Evolutionary conservation across 1,284 basidiomycete species (phyloP).

Genomic region (Boletus smithii): DNA sequence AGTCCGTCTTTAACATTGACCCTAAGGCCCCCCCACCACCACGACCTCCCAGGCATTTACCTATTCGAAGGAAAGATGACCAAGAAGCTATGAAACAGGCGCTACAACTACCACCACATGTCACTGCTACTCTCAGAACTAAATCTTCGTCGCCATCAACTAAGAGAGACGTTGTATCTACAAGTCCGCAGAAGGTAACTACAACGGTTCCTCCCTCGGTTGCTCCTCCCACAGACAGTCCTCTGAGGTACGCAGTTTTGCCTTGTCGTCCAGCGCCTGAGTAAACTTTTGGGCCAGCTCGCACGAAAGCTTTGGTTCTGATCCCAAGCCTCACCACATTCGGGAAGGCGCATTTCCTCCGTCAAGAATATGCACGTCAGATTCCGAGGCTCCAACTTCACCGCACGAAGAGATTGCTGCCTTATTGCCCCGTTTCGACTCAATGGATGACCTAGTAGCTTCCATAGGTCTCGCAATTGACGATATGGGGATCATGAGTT

Average conservation of each 20-base stretch:
- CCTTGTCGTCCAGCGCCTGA: conserved; percentile 1
- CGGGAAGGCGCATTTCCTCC: conserved; percentile 69
- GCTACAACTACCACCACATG: conserved; percentile 54
- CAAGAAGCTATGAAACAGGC: conserved; percentile 54
- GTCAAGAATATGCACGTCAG: conserved; percentile 40
- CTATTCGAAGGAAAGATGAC: conserved; percentile 43
- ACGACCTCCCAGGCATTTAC: conserved; percentile 62
- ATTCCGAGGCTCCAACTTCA: conserved; percentile 25
- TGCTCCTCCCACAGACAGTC: conserved; percentile 12
- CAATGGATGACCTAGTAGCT: conserved; percentile 36
- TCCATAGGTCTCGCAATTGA: conserved; percentile 36
- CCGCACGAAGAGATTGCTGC: conserved; percentile 12
- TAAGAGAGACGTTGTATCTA: conserved; percentile 3
- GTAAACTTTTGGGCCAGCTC: conserved; percentile 11
- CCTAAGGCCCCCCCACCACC: conserved; percentile 51
- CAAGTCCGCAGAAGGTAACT: conserved; percentile 5
- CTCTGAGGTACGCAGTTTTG: conserved; percentile 21
- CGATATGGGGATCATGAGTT: conserved; percentile 36
- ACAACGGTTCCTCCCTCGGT: background rate
- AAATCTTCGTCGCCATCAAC: conserved; percentile 15
- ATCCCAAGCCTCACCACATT: conserved; percentile 43
- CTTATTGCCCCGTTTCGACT: conserved; percentile 26
- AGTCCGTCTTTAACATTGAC: conserved; percentile 49
- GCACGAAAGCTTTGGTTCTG: conserved; percentile 18
- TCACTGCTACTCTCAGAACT: conserved; percentile 42